Evolutionary conservation across 129 eudicot species (phyloP), one percentile per base, ranked within the genome.

Genomic region (Flaveria sonorensis): DNA sequence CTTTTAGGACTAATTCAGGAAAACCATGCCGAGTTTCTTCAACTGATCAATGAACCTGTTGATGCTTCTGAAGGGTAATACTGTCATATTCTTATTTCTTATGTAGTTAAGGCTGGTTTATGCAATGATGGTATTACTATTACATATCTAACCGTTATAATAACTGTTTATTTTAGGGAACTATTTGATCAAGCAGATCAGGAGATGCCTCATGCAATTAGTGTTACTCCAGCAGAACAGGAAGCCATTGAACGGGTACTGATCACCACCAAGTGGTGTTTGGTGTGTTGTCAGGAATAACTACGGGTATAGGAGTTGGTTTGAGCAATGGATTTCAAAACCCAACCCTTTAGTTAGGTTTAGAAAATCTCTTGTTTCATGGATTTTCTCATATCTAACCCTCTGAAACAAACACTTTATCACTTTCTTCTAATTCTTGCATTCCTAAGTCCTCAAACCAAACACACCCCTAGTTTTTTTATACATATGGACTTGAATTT

Each of bases 211-310:
- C 98, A 93, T 60, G 93, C 96, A 20, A 84, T 94, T 66, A 91
- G 90, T 61, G 98, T 94, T 28, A 94, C 98, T 61, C 96, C 97
- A 39, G 93, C 83, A 45, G 98, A 94, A 79, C 96, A 94, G 84
- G 97, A 91, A 85, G 97, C 93, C 50, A 91, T 94, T 71, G 98
- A 89, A 81, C 90, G 98, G 77, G 98, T 94, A 87, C 78, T 65
- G 40, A 72, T 84, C 55, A 3, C 70, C 15, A 70, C 28, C 73
- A 50, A 10, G 28, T 55, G 62, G 62, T 11, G 62, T 55, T 55
- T 55, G 62, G 62, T 55, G 19, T 55, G 26, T 55, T 55, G 28
- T 19, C 28, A 55, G 62, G 62, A 19, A 55, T 18, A 55, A 55
- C 62, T 55, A 19, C 7, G 4, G 62, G 26, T 55, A 19, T 55